Evolutionary conservation across 2,329 filamentous ascomycete species (phyloP), one percentile per base, ranked within the genome.

Genomic region (Orbilia javanica): DNA sequence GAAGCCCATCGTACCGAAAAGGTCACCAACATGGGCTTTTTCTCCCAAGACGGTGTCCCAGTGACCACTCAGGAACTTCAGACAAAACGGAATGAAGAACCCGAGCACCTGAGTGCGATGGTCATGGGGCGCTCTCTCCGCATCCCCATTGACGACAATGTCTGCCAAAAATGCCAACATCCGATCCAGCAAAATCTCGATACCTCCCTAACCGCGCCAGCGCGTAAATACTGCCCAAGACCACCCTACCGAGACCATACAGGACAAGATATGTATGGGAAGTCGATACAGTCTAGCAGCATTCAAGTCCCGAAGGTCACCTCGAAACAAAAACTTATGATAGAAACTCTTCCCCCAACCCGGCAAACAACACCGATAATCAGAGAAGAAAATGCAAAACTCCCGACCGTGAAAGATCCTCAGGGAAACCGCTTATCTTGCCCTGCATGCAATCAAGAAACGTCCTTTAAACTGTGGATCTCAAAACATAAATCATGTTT

Each of bases 1-100:
- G 75, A 79, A 39, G 75, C 75, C 4, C 75, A 79, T 65, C 50
- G 75, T 27, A 68, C 75, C 15, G 75, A 79, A 34, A 79, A 79
- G 25, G 46, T 77, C 10, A 71, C 73, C 3, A 77, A 77, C 31
- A 77, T 77, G 73, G 73, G 73, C 8, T 77, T 66, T 29, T 77
- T 77, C 52, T 77, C 73, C 11, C 67, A 70, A 31, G 73, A 77
- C 57, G 73, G 73, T 5, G 73, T 77, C 31, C 73, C 66, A 0
- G 73, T 67, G 1, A 77, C 73, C 8, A 77, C 66, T 4, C 50
- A 77, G 27, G 73, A 77, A 22, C 60, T 77, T 29, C 66, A 77
- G 29, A 57, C 50, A 11, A 77, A 62, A 46, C 66, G 73, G 18
- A 71, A 69, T 31, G 73, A 77, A 10, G 73, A 77, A 22, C 60